These are phyloP conservation scores for Trametes elegans DNA, from an alignment of 768 basidiomycete genomes.

Conservation along the genomic window DNA sequence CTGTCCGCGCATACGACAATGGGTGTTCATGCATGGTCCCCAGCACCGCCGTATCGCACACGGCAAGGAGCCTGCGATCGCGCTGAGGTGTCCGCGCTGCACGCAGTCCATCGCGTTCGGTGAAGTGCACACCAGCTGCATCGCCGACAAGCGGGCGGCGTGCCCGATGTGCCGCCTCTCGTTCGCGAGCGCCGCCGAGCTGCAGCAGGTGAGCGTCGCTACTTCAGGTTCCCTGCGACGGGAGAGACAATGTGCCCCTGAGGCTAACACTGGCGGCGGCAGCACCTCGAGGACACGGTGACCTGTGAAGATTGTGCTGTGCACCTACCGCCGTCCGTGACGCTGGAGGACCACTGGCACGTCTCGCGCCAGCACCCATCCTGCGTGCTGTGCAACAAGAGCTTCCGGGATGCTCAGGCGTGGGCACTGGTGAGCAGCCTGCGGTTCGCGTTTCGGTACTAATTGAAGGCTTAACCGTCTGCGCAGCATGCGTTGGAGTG, in stretches of 20 bases:
- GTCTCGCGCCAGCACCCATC: not conserved
- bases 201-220: not conserved
- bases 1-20: too few relatives aligned
- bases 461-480: not conserved
- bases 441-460: too few relatives aligned
- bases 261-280: not conserved
- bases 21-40: too few relatives aligned
- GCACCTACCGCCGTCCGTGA: not conserved
- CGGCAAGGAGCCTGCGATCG: not conserved
- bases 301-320: constrained; percentile 1
- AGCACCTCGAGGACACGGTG: not conserved
- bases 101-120: not conserved
- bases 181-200: not conserved
- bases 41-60: not conserved
- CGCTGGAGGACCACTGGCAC: constrained; percentile 8
- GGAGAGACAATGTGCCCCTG: not conserved
- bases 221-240: not conserved
- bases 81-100: not conserved
- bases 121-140: not conserved
- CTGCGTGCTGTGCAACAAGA: not conserved
- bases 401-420: not conserved
- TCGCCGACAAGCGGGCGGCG: not conserved
- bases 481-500: not conserved
- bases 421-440: not conserved
- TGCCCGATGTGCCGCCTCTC: not conserved